Percentiles rank a stretch among this genome's conserved stretches.
Evolutionary conservation across 345 rosid genomes (phyloP).

Genomic region (Moricandia moricandioides): DNA sequence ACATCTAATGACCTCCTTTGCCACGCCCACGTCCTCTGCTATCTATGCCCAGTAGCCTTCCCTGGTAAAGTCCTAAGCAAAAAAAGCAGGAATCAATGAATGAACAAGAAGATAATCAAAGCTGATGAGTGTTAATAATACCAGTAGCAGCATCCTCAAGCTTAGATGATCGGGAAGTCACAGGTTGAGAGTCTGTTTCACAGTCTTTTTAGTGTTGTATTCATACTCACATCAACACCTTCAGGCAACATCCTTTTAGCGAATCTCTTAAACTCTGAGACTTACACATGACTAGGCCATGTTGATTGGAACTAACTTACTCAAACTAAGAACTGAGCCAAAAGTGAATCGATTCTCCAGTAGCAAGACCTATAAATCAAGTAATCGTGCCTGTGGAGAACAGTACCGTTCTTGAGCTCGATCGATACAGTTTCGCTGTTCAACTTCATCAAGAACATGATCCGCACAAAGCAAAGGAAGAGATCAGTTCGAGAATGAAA

Average conservation of each 20-base stretch:
- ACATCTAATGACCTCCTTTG: slow-evolving; percentile 68
- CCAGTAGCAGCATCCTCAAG: no score
- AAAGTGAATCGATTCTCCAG: background rate
- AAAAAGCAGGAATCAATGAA: background rate
- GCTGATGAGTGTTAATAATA: no score
- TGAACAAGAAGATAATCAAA: slow-evolving; percentile 27
- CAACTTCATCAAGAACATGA: slow-evolving; percentile 92
- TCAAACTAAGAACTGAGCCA: background rate
- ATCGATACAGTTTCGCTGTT: slow-evolving; percentile 92
- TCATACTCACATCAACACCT: slow-evolving; percentile 99
- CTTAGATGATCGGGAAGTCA: slow-evolving; percentile 83
- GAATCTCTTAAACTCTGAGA: background rate
- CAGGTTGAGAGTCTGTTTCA: slow-evolving; percentile 83
- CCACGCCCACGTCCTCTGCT: slow-evolving; percentile 83
- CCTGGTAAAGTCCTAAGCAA: slow-evolving; percentile 40
- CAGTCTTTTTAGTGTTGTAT: slow-evolving; percentile 83
- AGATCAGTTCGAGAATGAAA: background rate
- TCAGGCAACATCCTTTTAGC: background rate
- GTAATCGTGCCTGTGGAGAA: slow-evolving; percentile 69
- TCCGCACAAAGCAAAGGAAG: slow-evolving; percentile 1
- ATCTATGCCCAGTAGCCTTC: slow-evolving; percentile 79
- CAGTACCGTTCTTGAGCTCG: slow-evolving; percentile 91
- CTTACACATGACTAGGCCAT: background rate
- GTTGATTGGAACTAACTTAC: background rate
- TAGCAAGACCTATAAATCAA: background rate